phyloP scores from a whole-genome alignment of 768 basidiomycete genomes.

The Lentinula aciculospora region DNA sequence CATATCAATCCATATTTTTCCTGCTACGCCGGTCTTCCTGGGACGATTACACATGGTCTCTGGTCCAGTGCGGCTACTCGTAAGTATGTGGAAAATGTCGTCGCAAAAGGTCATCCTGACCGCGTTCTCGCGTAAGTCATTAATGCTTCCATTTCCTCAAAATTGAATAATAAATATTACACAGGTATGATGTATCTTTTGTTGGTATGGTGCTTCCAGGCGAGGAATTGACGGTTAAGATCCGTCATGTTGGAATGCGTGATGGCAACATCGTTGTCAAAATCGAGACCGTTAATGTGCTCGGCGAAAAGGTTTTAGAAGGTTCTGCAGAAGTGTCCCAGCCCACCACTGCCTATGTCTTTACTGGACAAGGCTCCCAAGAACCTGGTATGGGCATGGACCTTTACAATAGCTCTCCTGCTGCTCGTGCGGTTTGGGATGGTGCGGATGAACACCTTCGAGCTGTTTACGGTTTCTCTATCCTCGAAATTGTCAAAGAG shows the following conservation, averaged over 20 bases:
- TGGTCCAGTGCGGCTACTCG: constrained; percentile 96
- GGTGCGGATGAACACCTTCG: constrained; percentile 90
- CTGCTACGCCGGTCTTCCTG: constrained; percentile 85
- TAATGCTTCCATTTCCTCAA: not conserved
- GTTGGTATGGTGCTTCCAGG: constrained; percentile 96
- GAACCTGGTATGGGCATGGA: constrained; percentile 99
- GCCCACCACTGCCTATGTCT: constrained; percentile 90
- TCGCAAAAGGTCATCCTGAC: constrained; percentile 88
- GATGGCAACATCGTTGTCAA: constrained; percentile 91
- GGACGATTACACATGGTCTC: constrained; percentile 97
- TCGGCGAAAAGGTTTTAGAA: constrained; percentile 86
- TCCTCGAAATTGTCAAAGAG: constrained; percentile 97
- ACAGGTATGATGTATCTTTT: constrained; percentile 88
- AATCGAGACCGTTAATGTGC: constrained; percentile 78
- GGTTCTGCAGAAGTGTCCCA: constrained; percentile 94
- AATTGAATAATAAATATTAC: constrained; percentile 7
- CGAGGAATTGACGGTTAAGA: constrained; percentile 79
- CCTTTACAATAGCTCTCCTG: constrained; percentile 86
- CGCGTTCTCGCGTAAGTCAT: constrained; percentile 77
- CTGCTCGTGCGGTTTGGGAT: constrained; percentile 97
- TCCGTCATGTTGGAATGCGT: constrained; percentile 88
- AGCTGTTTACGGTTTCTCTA: constrained; percentile 96
- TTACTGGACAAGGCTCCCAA: constrained; percentile 98
- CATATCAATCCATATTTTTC: constrained; percentile 99
- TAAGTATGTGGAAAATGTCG: constrained; percentile 87